Conservation (phyloP, 257 asterid genomes). For the Primulina tabacum region DNA sequence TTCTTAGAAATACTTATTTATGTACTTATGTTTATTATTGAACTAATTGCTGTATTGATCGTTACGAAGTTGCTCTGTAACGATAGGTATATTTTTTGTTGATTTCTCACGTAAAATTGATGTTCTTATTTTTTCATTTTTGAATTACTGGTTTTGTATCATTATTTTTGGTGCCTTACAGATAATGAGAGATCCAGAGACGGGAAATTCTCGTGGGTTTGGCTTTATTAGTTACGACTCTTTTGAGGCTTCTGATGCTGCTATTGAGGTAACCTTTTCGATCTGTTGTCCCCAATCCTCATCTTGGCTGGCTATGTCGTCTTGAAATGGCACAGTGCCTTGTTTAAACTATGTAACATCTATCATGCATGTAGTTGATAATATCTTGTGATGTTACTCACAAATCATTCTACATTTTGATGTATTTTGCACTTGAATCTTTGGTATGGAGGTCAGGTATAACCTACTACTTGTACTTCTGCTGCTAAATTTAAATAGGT, state of each 20-base stretch:
- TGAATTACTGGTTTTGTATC: neutral
- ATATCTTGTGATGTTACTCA: neutral
- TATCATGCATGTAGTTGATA: neutral
- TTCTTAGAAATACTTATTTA: too few relatives aligned
- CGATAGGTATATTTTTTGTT: too few relatives aligned
- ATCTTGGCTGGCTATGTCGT: conserved; percentile 16
- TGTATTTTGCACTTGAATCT: conserved; percentile 15
- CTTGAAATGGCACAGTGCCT: conserved; percentile 6
- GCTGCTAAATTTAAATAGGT: neutral
- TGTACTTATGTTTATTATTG: neutral
- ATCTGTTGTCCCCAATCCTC: conserved; percentile 1
- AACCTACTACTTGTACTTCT: neutral
- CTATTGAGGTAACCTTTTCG: conserved; percentile 64
- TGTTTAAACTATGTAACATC: neutral
- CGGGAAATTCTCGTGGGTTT: conserved; percentile 95
- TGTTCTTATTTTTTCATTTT: too few relatives aligned
- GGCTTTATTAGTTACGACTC: conserved; percentile 96
- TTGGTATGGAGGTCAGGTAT: neutral
- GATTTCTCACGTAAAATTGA: neutral
- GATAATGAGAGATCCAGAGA: conserved; percentile 98
- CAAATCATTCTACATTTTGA: neutral
- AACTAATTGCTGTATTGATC: neutral
- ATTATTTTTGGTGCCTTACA: conserved; percentile 26
- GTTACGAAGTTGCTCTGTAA: neutral
- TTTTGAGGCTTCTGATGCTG: conserved; percentile 99